Evolutionary conservation across 2,329 filamentous ascomycete genomes (phyloP).

Genomic region (Cordyceps fumosorosea): DNA sequence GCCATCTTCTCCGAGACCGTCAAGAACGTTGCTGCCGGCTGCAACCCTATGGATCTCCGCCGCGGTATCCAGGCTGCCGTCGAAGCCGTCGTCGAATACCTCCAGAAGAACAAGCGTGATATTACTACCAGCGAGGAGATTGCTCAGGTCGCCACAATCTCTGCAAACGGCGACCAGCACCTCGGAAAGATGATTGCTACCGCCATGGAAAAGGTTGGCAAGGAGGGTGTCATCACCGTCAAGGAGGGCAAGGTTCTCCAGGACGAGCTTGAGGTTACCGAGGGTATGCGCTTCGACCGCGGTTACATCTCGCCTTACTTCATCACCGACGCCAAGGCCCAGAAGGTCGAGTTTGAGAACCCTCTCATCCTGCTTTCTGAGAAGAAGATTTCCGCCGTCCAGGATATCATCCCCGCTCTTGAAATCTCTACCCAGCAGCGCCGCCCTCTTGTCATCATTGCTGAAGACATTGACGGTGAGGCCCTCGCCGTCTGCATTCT

Average conservation of each 20-base stretch:
- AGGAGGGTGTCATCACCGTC: conserved; percentile 99
- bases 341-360: conserved; percentile 99
- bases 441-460: conserved; percentile 94
- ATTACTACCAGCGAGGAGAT: conserved; percentile 97
- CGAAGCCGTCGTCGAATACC: conserved; percentile 86
- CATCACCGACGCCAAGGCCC: conserved; percentile 97
- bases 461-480: conserved; percentile 98
- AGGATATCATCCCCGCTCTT: conserved; percentile 97
- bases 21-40: conserved; percentile 98
- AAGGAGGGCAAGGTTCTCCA: conserved; percentile 99
- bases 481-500: conserved; percentile 97
- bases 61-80: conserved; percentile 96
- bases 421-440: conserved; percentile 94
- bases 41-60: conserved; percentile 99
- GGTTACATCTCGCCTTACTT: conserved; percentile 99
- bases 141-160: conserved; percentile 96
- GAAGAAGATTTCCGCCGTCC: conserved; percentile 99
- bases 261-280: conserved; percentile 96
- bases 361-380: conserved; percentile 96
- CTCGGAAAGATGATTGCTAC: conserved; percentile 94
- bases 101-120: conserved; percentile 93
- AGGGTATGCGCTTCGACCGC: conserved; percentile 99
- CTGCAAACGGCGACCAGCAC: conserved; percentile 91
- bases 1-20: conserved; percentile 99
- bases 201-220: conserved; percentile 99